A percentile compares a stretch with the other conserved stretches of the same genome.
Conservation (phyloP, 2,329 filamentous ascomycete genomes). For the Nannizziopsis arthrosporioides region DNA sequence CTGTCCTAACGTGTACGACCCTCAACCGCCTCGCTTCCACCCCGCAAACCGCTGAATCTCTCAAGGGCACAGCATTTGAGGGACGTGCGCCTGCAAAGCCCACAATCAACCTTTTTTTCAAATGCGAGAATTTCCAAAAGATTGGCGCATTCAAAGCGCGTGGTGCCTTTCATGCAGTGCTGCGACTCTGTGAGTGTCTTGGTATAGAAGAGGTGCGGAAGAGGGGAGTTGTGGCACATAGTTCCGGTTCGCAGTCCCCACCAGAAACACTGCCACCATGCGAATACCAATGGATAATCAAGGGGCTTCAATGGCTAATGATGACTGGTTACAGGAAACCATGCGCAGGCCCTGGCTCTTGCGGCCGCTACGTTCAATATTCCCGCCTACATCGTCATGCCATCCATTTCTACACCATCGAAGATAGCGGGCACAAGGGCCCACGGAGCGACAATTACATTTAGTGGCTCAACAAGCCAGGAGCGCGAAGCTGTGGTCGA, state of each 20-base stretch:
- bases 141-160: slow-evolving; percentile 88
- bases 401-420: slow-evolving; percentile 65
- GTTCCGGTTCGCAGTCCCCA: slow-evolving; percentile 50
- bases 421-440: slow-evolving; percentile 74
- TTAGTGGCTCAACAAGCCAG: slow-evolving; percentile 65
- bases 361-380: slow-evolving; percentile 64
- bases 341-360: slow-evolving; percentile 82
- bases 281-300: too few species aligned
- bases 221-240: slow-evolving; percentile 78
- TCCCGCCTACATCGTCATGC: slow-evolving; percentile 85
- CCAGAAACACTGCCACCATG: not conserved
- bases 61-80: slow-evolving; percentile 47
- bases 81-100: slow-evolving; percentile 50
- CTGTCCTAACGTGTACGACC: slow-evolving; percentile 67
- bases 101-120: slow-evolving; percentile 70
- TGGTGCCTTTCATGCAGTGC: slow-evolving; percentile 78
- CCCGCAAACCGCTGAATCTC: slow-evolving; percentile 45
- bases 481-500: slow-evolving; percentile 70
- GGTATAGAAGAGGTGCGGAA: slow-evolving; percentile 50
- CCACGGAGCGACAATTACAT: slow-evolving; percentile 67
- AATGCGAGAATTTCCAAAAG: slow-evolving; percentile 86
- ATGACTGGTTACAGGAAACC: slow-evolving; percentile 55
- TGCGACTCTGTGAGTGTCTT: slow-evolving; percentile 51
- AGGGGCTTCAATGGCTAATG: not conserved
- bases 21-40: slow-evolving; percentile 64